Percentiles rank a stretch among this genome's conserved stretches.
These are phyloP conservation scores for Globisporangium recalcitrans DNA, from an alignment of 352 stramenopile genomes.

Conservation along the genomic window DNA sequence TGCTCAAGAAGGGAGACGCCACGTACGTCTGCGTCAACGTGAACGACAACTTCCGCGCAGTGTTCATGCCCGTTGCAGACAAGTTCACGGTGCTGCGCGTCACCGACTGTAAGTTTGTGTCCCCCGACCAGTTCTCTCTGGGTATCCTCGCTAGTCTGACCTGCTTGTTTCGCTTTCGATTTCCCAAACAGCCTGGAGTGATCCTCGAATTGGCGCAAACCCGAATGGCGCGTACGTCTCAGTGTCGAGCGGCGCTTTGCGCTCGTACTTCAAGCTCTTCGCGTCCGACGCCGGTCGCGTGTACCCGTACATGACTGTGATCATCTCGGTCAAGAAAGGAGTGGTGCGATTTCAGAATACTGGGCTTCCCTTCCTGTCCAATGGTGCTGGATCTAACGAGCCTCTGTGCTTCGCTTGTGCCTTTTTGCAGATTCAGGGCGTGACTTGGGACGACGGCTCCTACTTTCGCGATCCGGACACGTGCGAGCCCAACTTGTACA, in stretches of 20 bases:
- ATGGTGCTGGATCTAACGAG: background rate
- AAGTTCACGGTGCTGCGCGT: conserved; percentile 76
- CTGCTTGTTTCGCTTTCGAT: background rate
- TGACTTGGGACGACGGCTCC: conserved; percentile 80
- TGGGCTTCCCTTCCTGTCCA: background rate
- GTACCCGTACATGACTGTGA: conserved; percentile 74
- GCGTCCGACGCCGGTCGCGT: conserved; percentile 34
- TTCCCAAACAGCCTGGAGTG: conserved; percentile 50
- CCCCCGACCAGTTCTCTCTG: background rate
- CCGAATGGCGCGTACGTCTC: conserved; percentile 48
- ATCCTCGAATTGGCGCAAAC: conserved; percentile 50
- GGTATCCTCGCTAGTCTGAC: background rate
- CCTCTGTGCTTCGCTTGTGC: background rate
- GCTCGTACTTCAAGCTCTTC: conserved; percentile 74
- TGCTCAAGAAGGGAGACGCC: conserved; percentile 46
- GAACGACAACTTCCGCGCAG: conserved; percentile 63
- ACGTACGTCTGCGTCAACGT: conserved; percentile 80
- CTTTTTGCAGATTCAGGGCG: conserved; percentile 45
- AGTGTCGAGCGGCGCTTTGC: conserved; percentile 59
- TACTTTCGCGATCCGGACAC: conserved; percentile 59
- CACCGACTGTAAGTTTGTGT: conserved; percentile 61
- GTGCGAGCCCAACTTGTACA: conserved; percentile 70
- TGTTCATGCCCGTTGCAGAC: conserved; percentile 72
- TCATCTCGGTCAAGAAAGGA: conserved; percentile 78
- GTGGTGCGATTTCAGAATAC: conserved; percentile 16